A percentile compares a stretch with the other conserved stretches of the same genome.
These are phyloP conservation scores for Epithele typhae DNA, from an alignment of 768 basidiomycete species.

Conservation along the genomic window DNA sequence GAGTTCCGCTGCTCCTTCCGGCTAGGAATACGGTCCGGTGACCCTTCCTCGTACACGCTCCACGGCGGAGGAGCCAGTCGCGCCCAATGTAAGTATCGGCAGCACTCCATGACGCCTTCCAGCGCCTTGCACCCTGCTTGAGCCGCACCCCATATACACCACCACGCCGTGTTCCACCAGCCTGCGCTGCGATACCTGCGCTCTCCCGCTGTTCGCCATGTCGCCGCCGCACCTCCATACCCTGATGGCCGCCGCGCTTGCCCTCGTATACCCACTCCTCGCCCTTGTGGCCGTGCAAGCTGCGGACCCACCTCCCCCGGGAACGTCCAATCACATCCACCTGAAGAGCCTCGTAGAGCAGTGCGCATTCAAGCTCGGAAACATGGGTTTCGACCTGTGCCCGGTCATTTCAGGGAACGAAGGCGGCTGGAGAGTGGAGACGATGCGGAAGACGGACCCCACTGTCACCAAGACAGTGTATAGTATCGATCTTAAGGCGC, in stretches of 20 bases:
- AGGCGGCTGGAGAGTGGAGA: slow-evolving; percentile 15
- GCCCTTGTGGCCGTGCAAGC: slow-evolving; percentile 4
- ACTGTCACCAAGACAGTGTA: slow-evolving; percentile 27
- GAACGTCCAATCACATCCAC: neutral
- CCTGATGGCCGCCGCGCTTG: neutral
- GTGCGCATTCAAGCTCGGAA: slow-evolving; percentile 23
- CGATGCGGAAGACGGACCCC: slow-evolving; percentile 21
- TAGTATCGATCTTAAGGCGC: slow-evolving; percentile 22
- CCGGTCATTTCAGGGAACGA: slow-evolving; percentile 22
- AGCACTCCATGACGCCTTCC: no score
- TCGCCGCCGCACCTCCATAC: neutral
- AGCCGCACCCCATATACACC: no score
- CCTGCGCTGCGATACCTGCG: no score
- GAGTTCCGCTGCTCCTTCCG: no score
- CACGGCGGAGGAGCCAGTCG: no score
- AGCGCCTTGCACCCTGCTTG: no score
- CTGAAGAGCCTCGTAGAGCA: slow-evolving; percentile 15
- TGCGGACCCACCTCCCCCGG: neutral
- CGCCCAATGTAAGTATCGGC: no score
- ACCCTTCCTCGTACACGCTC: no score
- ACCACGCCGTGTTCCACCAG: no score
- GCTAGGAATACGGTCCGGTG: no score
- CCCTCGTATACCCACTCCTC: slow-evolving; percentile 5
- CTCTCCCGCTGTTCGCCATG: neutral
- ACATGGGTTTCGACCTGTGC: slow-evolving; percentile 25